Evolutionary conservation across 1,284 basidiomycete species (phyloP), one percentile per base, ranked within the genome.

Genomic region (Mycena citricolor): DNA sequence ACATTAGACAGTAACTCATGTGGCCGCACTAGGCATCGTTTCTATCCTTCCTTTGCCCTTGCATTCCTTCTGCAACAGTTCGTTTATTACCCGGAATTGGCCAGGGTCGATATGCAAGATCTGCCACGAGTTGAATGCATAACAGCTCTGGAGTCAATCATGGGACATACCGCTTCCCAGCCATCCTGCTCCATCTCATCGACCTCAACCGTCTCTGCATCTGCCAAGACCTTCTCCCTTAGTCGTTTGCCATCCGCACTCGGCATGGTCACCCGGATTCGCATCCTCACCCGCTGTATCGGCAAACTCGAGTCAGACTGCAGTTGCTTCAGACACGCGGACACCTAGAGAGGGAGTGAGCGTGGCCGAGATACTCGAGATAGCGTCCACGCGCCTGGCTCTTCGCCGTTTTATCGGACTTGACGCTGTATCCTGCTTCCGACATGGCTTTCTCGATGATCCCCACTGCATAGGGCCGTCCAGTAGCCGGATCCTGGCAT

Each of bases 361-460:
- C 23, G 22, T 12, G 21, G 22, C 5, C 13, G 4, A 22, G 34
- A 34, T 28, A 17, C 3, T 12, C 25, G 14, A 24, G 14, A 38
- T 17, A 23, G 32, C 34, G 36, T 37, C 20, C 32, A 47, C 69
- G 30, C 48, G 86, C 86, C 76, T 95, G 93, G 47, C 85, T 87
- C 69, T 99, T 99, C 14, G 94, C 94, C 34, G 80, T 88, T 72
- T 97, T 97, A 47, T 85, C 83, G 21, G 79, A 78, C 60, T 91
- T 90, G 28, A 97, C 86, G 54, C 89, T 94, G 66, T 89, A 97
- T 10, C 94, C 94, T 5, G 92, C 84, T 62, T 98, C 94, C 19
- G 81, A 71, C 92, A 99, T 95, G 0, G 94, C 94, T 68, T 98
- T 99, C 61, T 99, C 97, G 51, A 99, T 92, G 74, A 99, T 93